Percentiles rank a stretch among this genome's conserved stretches.
Evolutionary conservation across 306 rosid genomes (phyloP).

Genomic region (Erythrophleum fordii): DNA sequence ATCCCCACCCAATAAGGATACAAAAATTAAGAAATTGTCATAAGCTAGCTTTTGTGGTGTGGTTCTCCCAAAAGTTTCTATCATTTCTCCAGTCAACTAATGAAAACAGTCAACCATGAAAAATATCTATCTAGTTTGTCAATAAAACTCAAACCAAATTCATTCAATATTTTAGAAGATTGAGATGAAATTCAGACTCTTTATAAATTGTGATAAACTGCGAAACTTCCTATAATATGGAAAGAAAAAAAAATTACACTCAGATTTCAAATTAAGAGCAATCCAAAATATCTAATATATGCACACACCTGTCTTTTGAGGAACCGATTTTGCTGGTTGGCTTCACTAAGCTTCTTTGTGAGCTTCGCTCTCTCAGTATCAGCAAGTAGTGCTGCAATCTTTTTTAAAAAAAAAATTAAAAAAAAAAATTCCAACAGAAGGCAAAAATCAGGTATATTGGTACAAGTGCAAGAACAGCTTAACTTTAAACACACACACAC

Average conservation of each 20-base stretch:
- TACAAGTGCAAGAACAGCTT: neutral
- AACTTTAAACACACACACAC: too few relatives aligned
- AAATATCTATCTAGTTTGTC: neutral
- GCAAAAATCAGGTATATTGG: constrained; percentile 29
- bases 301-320: constrained; percentile 88
- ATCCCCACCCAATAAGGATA: neutral
- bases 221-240: neutral
- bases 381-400: constrained; percentile 71
- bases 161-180: constrained; percentile 6
- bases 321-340: constrained; percentile 88
- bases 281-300: constrained; percentile 18
- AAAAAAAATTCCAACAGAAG: constrained; percentile 15
- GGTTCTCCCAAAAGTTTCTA: neutral
- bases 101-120: neutral
- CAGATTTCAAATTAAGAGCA: constrained; percentile 28
- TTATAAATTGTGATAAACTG: neutral
- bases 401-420: neutral
- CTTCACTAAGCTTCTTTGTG: constrained; percentile 82
- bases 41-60: neutral
- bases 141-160: constrained; percentile 16
- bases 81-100: neutral
- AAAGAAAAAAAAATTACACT: constrained; percentile 21
- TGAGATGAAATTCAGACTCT: constrained; percentile 19
- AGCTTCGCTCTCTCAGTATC: constrained; percentile 76
- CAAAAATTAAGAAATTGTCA: neutral